Percentiles rank a stretch among this genome's conserved stretches.
phyloP scores from a whole-genome alignment of 2,329 filamentous ascomycete genomes.

The Sarocladium brachiariae region DNA sequence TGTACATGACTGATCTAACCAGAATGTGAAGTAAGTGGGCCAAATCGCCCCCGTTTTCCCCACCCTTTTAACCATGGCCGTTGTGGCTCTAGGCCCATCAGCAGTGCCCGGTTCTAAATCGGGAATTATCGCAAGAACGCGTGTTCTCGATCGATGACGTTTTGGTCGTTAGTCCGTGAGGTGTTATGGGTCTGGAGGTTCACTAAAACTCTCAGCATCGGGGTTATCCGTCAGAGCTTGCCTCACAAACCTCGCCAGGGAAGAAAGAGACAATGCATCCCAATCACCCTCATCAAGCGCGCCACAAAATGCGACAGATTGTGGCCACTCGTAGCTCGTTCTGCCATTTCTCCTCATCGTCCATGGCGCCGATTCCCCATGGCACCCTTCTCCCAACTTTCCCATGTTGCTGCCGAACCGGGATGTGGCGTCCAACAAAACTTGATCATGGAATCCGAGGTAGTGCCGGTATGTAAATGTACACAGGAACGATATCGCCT shows the following conservation, averaged over 20 bases:
- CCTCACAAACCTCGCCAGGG: too few species aligned
- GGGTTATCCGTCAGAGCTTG: too few species aligned
- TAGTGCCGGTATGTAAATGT: not conserved
- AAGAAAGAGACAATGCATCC: too few species aligned
- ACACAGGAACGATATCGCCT: not conserved
- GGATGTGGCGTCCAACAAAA: not conserved
- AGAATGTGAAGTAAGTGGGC: not conserved
- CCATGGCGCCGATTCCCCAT: not conserved
- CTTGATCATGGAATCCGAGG: too few species aligned
- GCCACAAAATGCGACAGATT: not conserved
- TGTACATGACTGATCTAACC: not conserved
- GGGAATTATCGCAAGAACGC: not conserved
- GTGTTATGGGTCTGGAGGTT: not conserved
- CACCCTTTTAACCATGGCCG: too few species aligned
- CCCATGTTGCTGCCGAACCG: not conserved
- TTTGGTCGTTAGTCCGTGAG: not conserved
- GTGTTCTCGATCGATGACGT: conserved; percentile 7
- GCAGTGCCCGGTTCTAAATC: not conserved
- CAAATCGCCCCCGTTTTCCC: not conserved
- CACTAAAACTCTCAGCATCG: not conserved
- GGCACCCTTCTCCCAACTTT: conserved; percentile 3
- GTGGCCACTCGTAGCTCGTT: not conserved
- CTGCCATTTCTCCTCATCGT: not conserved
- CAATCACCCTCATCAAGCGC: too few species aligned
- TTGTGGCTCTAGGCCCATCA: too few species aligned